Percentiles rank a stretch among this genome's conserved stretches.
These are phyloP conservation scores for Hanseniaspora singularis DNA, from an alignment of 805 yeast genomes.

Conservation along the genomic window DNA sequence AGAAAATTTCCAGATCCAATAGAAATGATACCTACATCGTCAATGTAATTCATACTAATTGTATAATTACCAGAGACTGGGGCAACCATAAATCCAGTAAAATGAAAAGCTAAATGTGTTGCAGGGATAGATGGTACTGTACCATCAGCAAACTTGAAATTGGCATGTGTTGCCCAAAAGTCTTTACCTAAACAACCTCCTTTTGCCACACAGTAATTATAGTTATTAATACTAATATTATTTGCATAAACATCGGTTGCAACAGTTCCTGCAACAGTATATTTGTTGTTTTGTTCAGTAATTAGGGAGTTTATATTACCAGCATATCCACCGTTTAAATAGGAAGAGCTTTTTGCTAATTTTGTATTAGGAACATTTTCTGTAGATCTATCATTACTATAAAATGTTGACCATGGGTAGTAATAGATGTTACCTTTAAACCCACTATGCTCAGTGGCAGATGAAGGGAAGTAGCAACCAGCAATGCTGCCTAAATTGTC, in stretches of 20 bases:
- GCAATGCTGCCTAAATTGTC: too few relatives aligned
- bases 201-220: not conserved
- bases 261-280: not conserved
- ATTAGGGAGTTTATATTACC: conserved; percentile 1
- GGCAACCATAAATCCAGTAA: conserved; percentile 7
- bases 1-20: conserved; percentile 2
- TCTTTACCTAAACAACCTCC: not conserved
- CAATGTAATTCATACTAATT: conserved; percentile 1
- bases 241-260: not conserved
- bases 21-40: conserved; percentile 4
- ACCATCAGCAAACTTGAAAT: not conserved
- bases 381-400: too few relatives aligned
- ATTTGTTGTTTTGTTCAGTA: not conserved
- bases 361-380: not conserved
- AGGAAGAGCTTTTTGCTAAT: not conserved
- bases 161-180: not conserved
- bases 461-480: too few relatives aligned
- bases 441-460: too few relatives aligned
- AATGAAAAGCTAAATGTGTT: conserved; percentile 4
- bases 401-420: conserved; percentile 2
- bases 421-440: conserved; percentile 3
- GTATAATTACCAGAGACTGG: not conserved
- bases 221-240: not conserved
- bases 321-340: conserved; percentile 6
- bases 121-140: not conserved